These are phyloP conservation scores for Trichoderma guizhouense DNA, from an alignment of 2,329 filamentous ascomycete species.

Conservation along the genomic window DNA sequence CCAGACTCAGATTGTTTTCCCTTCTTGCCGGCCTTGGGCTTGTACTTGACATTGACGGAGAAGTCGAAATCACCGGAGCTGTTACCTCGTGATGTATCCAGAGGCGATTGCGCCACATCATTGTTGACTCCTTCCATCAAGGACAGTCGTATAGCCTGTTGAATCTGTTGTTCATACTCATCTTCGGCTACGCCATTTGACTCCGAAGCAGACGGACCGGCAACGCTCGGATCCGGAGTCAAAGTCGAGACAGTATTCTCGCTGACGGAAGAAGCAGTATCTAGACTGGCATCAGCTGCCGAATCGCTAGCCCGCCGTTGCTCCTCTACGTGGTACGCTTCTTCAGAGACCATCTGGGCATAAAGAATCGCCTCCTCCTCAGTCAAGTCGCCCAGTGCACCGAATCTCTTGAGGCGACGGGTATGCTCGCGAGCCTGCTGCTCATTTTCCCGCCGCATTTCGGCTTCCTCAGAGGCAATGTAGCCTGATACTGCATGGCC, in stretches of 20 bases:
- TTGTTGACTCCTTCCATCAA: constrained; percentile 53
- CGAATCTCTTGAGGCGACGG: constrained; percentile 74
- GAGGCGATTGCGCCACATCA: constrained; percentile 44
- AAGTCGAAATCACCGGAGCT: constrained; percentile 51
- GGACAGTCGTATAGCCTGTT: constrained; percentile 60
- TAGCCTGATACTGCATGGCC: constrained; percentile 73
- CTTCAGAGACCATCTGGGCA: constrained; percentile 63
- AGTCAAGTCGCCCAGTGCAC: constrained; percentile 60
- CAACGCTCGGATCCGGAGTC: constrained; percentile 54
- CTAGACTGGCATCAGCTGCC: constrained; percentile 44
- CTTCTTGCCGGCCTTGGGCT: constrained; percentile 40
- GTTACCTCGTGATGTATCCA: constrained; percentile 30
- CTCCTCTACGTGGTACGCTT: constrained; percentile 56
- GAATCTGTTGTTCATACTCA: constrained; percentile 58
- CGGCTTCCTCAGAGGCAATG: constrained; percentile 80
- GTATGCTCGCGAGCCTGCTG: constrained; percentile 64
- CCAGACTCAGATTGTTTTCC: constrained; percentile 34
- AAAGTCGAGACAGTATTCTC: constrained; percentile 45
- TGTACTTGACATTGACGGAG: constrained; percentile 50
- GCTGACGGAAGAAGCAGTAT: constrained; percentile 41
- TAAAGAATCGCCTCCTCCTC: constrained; percentile 65
- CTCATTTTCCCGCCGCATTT: constrained; percentile 71
- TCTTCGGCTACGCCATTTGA: constrained; percentile 33
- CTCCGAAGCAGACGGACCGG: constrained; percentile 28
- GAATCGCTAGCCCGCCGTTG: constrained; percentile 53